Conservation (phyloP, 495 filamentous ascomycete species). For the Penicillium argentinense region DNA sequence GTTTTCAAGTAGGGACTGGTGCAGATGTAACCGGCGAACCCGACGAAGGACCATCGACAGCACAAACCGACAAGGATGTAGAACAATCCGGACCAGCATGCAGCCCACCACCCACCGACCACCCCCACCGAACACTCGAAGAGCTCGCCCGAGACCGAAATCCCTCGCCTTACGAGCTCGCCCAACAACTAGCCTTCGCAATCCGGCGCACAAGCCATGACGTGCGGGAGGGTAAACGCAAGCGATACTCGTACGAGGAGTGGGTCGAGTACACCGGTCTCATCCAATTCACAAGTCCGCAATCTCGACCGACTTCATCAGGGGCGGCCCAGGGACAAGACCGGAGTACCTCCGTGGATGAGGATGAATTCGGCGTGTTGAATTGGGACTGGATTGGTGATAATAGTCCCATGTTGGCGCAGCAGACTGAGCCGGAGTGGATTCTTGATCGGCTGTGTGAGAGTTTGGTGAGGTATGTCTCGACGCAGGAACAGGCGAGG, state of each 20-base stretch:
- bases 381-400: conserved; percentile 72
- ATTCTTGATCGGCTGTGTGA: conserved; percentile 60
- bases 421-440: conserved; percentile 58
- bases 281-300: conserved; percentile 56
- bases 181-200: conserved; percentile 52
- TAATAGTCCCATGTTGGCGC: conserved; percentile 58
- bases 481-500: conserved; percentile 27
- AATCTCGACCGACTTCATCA: conserved; percentile 5
- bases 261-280: conserved; percentile 63
- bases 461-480: conserved; percentile 55
- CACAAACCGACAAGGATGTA: neutral
- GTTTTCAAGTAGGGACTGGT: conserved; percentile 41
- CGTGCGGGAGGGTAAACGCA: conserved; percentile 35
- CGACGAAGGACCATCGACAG: neutral
- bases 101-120: neutral
- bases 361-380: conserved; percentile 56
- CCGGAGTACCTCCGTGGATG: conserved; percentile 30
- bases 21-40: conserved; percentile 1
- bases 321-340: neutral
- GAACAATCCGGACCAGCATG: conserved; percentile 1
- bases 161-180: conserved; percentile 41
- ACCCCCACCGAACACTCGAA: conserved; percentile 40
- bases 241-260: conserved; percentile 60
- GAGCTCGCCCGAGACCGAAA: conserved; percentile 40
- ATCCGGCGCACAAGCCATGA: conserved; percentile 53